Percentiles rank a stretch among this genome's conserved stretches.
These are phyloP conservation scores for Blakeslea trispora DNA, from an alignment of 371 early-diverging fungal genomes.

Conservation along the genomic window DNA sequence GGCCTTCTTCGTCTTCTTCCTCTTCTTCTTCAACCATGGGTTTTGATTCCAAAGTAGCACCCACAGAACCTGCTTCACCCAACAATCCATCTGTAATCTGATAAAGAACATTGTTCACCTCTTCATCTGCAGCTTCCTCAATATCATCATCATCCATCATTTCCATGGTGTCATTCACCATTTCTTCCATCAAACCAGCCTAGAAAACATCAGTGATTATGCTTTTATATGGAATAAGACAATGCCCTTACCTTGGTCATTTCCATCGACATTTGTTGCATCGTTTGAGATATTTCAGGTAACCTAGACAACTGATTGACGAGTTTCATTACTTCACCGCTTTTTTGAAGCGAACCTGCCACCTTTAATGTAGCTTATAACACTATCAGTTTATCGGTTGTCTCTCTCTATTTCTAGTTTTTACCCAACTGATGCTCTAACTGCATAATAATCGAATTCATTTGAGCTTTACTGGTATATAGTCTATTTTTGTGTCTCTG, in stretches of 20 bases:
- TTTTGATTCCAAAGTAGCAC: slow-evolving; percentile 54
- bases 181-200: slow-evolving; percentile 95
- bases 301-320: slow-evolving; percentile 85
- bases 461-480: slow-evolving; percentile 88
- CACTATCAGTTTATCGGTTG: background rate
- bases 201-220: too few relatives aligned
- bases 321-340: slow-evolving; percentile 87
- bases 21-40: slow-evolving; percentile 52
- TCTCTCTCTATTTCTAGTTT: too few relatives aligned
- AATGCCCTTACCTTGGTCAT: slow-evolving; percentile 95
- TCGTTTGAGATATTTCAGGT: slow-evolving; percentile 79
- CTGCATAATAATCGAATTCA: slow-evolving; percentile 90
- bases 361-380: slow-evolving; percentile 78
- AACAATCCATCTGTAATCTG: slow-evolving; percentile 88
- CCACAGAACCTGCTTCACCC: slow-evolving; percentile 69
- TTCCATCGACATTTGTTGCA: slow-evolving; percentile 93
- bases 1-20: slow-evolving; percentile 69
- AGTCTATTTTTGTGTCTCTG: slow-evolving; percentile 80
- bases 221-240: background rate
- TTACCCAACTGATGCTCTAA: slow-evolving; percentile 86
- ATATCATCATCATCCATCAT: slow-evolving; percentile 85
- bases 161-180: slow-evolving; percentile 91
- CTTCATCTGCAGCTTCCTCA: slow-evolving; percentile 94
- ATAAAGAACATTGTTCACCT: slow-evolving; percentile 87
- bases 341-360: slow-evolving; percentile 86